Evolutionary conservation across 106 monocot species (phyloP), one percentile per base, ranked within the genome.

Genomic region (Gastrodia elata): DNA sequence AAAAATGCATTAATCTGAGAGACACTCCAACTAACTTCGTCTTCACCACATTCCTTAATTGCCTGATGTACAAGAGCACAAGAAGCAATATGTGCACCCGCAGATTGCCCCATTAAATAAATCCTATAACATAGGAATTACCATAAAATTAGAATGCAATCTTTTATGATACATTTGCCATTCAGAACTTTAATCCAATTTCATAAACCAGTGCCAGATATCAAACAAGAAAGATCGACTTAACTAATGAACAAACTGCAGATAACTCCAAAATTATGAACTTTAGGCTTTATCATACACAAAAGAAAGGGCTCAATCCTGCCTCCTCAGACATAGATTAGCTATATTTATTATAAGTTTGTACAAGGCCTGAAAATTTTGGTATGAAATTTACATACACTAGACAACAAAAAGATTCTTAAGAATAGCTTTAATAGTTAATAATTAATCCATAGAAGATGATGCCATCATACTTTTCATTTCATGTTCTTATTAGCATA

Each of bases 31-130:
- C 83, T 69, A 72, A 68, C 68, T 39, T 87, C 93, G 80, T 83
- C 84, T 83, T 89, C 90, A 64, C 84, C 83, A 72, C 77, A 82
- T 79, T 99, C 93, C 85, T 85, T 91, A 57, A 85, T 87, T 76
- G 91, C 93, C 72, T 99, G 91, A 49, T 88, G 74, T 28, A 99
- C 22, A 30, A 99, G 84, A 80, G 88, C 40, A 85, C 91, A 99
- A n/a, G 93, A 88, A 68, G 98, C 86, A 78, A 99, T 93, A 86
- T 99, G 98, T 32, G 98, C 93, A 74, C 98, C 98, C 37, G 98
- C 98, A 34, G 98, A 99, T 71, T 99, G 98, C 24, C 98, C 98
- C 81, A 91, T 77, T 61, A 99, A 75, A 84, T 91, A 99, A 41
- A 99, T 82, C 88, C 98, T 99, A 68, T 22, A 68, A 7, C 65